A percentile compares a stretch with the other conserved stretches of the same genome.
These are phyloP conservation scores for Iberis amara DNA, from an alignment of 441 rosid genomes.

Conservation along the genomic window DNA sequence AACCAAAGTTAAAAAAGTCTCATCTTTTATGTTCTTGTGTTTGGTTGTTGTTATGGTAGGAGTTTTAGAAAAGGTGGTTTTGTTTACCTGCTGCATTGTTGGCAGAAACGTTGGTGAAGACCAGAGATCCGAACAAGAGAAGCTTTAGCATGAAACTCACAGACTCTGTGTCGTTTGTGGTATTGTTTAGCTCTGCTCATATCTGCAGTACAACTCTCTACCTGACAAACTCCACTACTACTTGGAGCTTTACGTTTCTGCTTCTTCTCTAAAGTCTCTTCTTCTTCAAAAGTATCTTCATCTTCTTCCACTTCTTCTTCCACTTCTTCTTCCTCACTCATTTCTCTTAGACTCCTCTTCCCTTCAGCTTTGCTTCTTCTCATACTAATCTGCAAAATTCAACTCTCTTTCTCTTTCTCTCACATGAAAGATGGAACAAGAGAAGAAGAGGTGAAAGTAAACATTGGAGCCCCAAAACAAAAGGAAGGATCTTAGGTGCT, in stretches of 20 bases:
- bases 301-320: constrained; percentile 52
- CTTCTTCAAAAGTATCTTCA: constrained; percentile 26
- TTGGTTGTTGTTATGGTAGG: constrained; percentile 2
- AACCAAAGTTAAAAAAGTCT: constrained; percentile 12
- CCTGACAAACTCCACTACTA: constrained; percentile 64
- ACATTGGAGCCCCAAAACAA: constrained; percentile 16
- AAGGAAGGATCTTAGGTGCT: constrained; percentile 27
- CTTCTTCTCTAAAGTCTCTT: constrained; percentile 39
- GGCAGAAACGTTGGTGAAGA: constrained; percentile 73
- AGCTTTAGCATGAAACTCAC: constrained; percentile 76
- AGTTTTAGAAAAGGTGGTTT: background rate
- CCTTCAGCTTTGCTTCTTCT: constrained; percentile 54
- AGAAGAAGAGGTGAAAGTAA: constrained; percentile 22
- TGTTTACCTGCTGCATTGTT: constrained; percentile 87
- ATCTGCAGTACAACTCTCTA: constrained; percentile 50
- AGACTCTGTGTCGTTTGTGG: constrained; percentile 77
- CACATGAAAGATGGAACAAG: constrained; percentile 14
- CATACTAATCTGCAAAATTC: constrained; percentile 31
- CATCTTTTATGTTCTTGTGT: background rate
- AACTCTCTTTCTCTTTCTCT: constrained; percentile 17
- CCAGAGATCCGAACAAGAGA: constrained; percentile 47
- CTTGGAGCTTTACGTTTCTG: constrained; percentile 44
- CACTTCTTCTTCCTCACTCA: constrained; percentile 49
- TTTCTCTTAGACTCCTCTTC: constrained; percentile 48
- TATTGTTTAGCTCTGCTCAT: constrained; percentile 63